Evolutionary conservation across 2,329 filamentous ascomycete species (phyloP).

Genomic region (Cladosporium sp.): DNA sequence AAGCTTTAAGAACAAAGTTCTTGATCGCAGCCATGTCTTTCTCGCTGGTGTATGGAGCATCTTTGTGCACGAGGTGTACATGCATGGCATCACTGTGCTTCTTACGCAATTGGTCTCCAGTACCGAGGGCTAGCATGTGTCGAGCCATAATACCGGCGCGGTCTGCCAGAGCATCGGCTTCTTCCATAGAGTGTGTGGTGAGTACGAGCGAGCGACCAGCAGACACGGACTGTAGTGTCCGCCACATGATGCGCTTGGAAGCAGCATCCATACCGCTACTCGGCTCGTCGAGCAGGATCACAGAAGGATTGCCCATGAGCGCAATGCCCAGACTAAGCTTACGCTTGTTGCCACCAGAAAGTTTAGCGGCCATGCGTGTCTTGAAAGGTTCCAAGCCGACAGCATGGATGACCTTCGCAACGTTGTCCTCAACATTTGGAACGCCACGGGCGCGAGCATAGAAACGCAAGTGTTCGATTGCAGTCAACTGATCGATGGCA

Average conservation of each 20-base stretch:
- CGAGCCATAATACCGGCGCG: conserved; percentile 81
- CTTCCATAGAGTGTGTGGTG: conserved; percentile 93
- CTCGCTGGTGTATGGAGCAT: conserved; percentile 67
- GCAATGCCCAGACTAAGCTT: conserved; percentile 87
- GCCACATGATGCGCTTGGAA: conserved; percentile 91
- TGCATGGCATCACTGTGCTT: conserved; percentile 76
- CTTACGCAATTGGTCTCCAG: conserved; percentile 65
- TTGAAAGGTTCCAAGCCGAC: conserved; percentile 71
- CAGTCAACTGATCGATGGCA: conserved; percentile 87
- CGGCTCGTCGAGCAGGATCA: conserved; percentile 85
- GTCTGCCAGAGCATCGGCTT: conserved; percentile 81
- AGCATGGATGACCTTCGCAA: conserved; percentile 70
- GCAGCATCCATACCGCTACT: conserved; percentile 85
- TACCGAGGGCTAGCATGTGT: conserved; percentile 80
- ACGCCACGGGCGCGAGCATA: conserved; percentile 84
- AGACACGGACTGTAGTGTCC: conserved; percentile 68
- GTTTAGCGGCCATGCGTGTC: conserved; percentile 68
- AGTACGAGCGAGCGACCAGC: conserved; percentile 77
- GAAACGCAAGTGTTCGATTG: conserved; percentile 78
- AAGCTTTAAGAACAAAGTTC: conserved; percentile 58
- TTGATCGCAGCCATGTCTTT: conserved; percentile 65
- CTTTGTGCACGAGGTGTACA: conserved; percentile 72
- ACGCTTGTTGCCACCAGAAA: conserved; percentile 90
- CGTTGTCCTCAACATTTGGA: conserved; percentile 69
- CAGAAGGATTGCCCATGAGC: conserved; percentile 84